phyloP scores from a whole-genome alignment of 139 green algal genomes.

The Chlorella ohadii region DNA sequence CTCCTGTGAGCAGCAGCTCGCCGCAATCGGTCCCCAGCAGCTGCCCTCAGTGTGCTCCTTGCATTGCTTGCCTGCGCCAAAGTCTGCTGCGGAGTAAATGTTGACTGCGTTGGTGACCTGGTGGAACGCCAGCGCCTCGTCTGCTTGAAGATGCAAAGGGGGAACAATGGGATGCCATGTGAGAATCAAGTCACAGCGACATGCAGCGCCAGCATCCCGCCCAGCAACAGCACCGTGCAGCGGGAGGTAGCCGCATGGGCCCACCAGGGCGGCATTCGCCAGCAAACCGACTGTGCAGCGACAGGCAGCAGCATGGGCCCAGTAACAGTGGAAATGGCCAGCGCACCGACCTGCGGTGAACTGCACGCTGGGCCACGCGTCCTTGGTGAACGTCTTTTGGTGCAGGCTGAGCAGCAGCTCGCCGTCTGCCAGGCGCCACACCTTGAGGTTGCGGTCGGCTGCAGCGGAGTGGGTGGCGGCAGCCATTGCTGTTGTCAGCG shows the following conservation, averaged over 20 bases:
- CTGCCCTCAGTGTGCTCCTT: no score
- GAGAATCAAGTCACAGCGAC: not conserved
- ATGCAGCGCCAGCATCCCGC: not conserved
- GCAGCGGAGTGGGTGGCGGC: not conserved
- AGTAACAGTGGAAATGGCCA: no score
- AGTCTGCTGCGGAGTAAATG: constrained; percentile 70
- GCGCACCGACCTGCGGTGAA: constrained; percentile 55
- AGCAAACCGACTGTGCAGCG: not conserved
- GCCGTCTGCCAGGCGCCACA: constrained; percentile 66
- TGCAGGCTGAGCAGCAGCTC: constrained; percentile 55
- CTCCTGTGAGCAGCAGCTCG: no score
- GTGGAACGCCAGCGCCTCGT: constrained; percentile 73
- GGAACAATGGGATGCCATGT: not conserved
- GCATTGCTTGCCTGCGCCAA: constrained; percentile 53
- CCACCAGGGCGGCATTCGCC: no score
- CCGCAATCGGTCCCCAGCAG: no score
- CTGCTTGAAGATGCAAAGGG: constrained; percentile 4
- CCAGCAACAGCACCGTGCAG: no score
- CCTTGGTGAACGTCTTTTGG: constrained; percentile 70
- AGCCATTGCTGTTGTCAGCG: no score
- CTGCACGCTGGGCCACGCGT: constrained; percentile 85
- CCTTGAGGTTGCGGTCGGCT: constrained; percentile 38
- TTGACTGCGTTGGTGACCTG: constrained; percentile 90
- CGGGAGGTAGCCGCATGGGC: no score
- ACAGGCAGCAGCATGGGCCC: no score